A percentile compares a stretch with the other conserved stretches of the same genome.
These are phyloP conservation scores for Lenwebbia sp. DNA, from an alignment of 345 rosid species.

Conservation along the genomic window DNA sequence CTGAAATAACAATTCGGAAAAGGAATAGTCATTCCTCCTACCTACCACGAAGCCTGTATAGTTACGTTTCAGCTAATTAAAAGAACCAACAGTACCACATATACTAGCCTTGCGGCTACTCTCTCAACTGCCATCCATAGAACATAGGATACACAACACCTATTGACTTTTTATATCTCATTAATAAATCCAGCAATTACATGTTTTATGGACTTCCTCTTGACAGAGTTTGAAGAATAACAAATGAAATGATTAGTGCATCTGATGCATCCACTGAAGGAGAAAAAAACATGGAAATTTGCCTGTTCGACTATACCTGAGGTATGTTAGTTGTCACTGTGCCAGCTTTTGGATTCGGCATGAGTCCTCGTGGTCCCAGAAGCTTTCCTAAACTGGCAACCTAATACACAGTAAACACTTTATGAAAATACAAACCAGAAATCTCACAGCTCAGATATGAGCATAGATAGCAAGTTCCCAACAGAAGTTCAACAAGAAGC, in stretches of 20 bases:
- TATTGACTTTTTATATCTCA: background rate
- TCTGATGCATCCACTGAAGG: background rate
- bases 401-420: slow-evolving; percentile 16
- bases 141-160: background rate
- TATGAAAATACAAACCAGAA: background rate
- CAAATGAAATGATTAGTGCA: background rate
- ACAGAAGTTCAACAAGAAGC: background rate
- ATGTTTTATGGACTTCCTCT: background rate
- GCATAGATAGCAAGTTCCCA: background rate
- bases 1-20: slow-evolving; percentile 21
- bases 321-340: slow-evolving; percentile 83
- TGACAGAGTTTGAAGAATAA: background rate
- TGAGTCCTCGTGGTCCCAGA: slow-evolving; percentile 97
- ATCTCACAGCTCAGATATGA: background rate
- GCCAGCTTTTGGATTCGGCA: slow-evolving; percentile 99
- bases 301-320: slow-evolving; percentile 38
- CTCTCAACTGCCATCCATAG: background rate
- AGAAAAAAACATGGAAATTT: background rate
- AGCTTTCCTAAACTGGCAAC: slow-evolving; percentile 95
- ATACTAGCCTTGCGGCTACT: background rate
- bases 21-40: background rate
- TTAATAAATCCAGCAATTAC: background rate
- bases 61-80: background rate
- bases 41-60: background rate
- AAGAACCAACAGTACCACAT: background rate